Percentiles rank a stretch among this genome's conserved stretches.
Conservation (phyloP, 768 basidiomycete species). For the Xanthoconium purpureum region DNA sequence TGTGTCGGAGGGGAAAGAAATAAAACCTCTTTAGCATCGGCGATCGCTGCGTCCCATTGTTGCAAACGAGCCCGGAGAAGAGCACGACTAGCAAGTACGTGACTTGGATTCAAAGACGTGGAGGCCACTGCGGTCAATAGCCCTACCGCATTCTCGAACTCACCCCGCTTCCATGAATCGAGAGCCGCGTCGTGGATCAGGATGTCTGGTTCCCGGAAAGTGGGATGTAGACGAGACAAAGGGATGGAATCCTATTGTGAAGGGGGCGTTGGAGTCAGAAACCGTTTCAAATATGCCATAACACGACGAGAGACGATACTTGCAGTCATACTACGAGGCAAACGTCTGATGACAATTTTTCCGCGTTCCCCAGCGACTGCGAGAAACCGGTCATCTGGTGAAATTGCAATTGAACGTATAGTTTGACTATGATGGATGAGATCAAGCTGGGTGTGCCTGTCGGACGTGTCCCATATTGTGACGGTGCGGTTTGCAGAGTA, state of each 20-base stretch:
- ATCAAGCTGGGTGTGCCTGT: not conserved
- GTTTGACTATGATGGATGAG: not conserved
- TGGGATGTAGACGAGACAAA: not conserved
- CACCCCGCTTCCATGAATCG: not conserved
- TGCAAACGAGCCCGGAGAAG: not conserved
- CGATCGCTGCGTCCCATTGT: not conserved
- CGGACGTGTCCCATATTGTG: constrained; percentile 1
- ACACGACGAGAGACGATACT: not conserved
- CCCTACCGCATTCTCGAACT: not conserved
- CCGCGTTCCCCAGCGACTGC: not conserved
- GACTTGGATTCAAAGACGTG: not conserved
- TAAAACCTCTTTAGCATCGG: constrained; percentile 1
- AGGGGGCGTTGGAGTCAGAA: not conserved
- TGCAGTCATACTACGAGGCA: not conserved
- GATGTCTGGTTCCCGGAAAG: not conserved
- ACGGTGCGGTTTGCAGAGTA: not conserved
- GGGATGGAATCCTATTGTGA: not conserved
- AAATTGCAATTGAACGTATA: not conserved
- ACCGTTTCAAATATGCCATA: not conserved
- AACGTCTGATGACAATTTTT: not conserved
- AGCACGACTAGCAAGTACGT: not conserved
- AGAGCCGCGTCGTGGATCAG: not conserved
- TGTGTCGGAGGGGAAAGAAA: too few relatives aligned
- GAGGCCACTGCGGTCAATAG: not conserved
- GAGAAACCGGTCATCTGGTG: not conserved